Evolutionary conservation across 2,329 filamentous ascomycete species (phyloP).

Genomic region (Sporothrix curviconia): DNA sequence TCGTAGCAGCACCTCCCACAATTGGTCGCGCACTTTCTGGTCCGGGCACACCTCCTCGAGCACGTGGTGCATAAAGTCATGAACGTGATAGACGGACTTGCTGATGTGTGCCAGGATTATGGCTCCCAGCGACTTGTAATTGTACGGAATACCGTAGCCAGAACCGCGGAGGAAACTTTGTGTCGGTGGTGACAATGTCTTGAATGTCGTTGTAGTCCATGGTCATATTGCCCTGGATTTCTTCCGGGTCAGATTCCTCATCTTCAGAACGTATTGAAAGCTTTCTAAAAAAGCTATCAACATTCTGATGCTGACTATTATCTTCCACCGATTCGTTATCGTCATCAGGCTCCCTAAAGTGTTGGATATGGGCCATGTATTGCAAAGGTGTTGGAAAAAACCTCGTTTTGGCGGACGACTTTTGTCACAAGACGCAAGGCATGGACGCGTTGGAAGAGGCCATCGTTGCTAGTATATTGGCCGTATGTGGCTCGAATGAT

Average conservation of each 20-base stretch:
- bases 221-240: background rate
- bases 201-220: constrained; percentile 20
- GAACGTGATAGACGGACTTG: constrained; percentile 45
- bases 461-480: constrained; percentile 27
- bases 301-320: background rate
- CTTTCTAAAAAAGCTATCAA: too few species aligned
- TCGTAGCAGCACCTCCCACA: constrained; percentile 39
- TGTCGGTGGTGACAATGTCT: constrained; percentile 25
- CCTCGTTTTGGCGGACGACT: constrained; percentile 33
- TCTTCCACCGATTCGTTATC: constrained; percentile 21
- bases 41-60: constrained; percentile 41
- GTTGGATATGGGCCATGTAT: constrained; percentile 25
- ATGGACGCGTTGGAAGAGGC: constrained; percentile 24
- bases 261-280: too few species aligned
- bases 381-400: constrained; percentile 27
- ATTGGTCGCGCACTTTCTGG: constrained; percentile 31
- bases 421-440: constrained; percentile 33
- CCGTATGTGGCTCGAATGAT: constrained; percentile 30
- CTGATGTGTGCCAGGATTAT: constrained; percentile 44
- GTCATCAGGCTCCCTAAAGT: constrained; percentile 1
- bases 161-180: constrained; percentile 26
- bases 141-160: constrained; percentile 42
- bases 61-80: constrained; percentile 43
- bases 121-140: constrained; percentile 49
- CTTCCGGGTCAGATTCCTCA: background rate